These are phyloP conservation scores for Polytrichum commune DNA, from an alignment of 225 moss, liverwort and hornwort genomes.

Conservation along the genomic window DNA sequence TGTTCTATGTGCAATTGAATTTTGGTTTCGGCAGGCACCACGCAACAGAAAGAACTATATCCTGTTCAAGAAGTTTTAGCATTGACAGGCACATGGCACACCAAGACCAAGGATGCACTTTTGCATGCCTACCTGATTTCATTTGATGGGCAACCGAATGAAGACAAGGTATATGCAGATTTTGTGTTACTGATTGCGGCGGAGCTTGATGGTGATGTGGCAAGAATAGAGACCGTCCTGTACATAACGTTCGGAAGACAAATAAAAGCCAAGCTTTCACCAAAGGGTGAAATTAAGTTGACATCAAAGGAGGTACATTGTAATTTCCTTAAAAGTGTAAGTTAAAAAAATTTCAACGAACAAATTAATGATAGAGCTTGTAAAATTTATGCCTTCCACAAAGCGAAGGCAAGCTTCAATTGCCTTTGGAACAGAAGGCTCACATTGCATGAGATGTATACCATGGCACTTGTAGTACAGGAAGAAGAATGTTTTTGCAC, in stretches of 20 bases:
- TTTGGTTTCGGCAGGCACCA: constrained; percentile 59
- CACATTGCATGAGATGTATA: too few species aligned
- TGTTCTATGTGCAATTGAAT: too few species aligned
- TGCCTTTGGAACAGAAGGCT: too few species aligned
- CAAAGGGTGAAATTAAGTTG: constrained; percentile 37
- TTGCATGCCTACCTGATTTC: constrained; percentile 59
- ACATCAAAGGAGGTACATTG: constrained; percentile 48
- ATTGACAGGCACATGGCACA: constrained; percentile 64
- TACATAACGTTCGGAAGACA: constrained; percentile 53
- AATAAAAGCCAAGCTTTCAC: constrained; percentile 41
- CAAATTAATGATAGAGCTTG: too few species aligned
- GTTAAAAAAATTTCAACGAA: too few species aligned
- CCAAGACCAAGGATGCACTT: constrained; percentile 20
- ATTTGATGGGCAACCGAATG: constrained; percentile 46
- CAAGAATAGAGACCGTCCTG: constrained; percentile 48
- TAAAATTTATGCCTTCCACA: too few species aligned
- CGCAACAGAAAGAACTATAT: constrained; percentile 82
- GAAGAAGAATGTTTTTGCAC: too few species aligned
- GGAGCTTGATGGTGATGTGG: constrained; percentile 75
- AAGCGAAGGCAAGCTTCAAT: too few species aligned
- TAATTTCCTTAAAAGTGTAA: not conserved
- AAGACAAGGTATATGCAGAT: constrained; percentile 34
- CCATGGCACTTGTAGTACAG: too few species aligned
- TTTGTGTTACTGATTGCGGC: constrained; percentile 68
- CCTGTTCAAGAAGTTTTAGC: constrained; percentile 37